Evolutionary conservation across 2,329 filamentous ascomycete genomes (phyloP), one percentile per base, ranked within the genome.

Genomic region (Alternaria sp.): DNA sequence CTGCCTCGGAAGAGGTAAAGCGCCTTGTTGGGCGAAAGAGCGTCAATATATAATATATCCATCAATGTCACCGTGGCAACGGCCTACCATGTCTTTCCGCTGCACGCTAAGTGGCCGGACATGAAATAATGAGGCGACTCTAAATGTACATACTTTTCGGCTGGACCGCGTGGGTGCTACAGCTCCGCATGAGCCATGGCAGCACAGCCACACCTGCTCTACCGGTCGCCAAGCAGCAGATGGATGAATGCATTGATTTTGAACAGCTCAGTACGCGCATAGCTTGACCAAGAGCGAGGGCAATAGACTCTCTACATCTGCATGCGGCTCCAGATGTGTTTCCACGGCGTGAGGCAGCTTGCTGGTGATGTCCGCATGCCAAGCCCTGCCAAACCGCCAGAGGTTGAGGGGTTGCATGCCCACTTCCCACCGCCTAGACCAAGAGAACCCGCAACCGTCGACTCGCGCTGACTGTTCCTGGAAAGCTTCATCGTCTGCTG

Each of bases 391-490:
- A 63, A 61, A 51, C 41, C 50, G 63, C 54, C 58, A 66, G 55
- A 60, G 33, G 51, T 56, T 63, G 59, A 60, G 60, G 54, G 66
- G 60, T 59, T 58, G 42, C 52, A 58, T 51, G 60, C 50, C 62
- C 49, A 56, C 58, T 51, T 59, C 57, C 53, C 58, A 61, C 52
- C 54, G 63, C 64, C 58, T 63, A 61, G 61, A 60, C 61, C 61
- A 55, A 53, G 58, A 66, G 60, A 60, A 65, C 63, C 72, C 60
- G 66, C 69, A 65, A 73, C 63, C 62, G 68, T 70, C 62, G 65
- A 69, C 66, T 68, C 67, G 70, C 73, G 73, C 73, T 73, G 74
- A 72, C 69, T 63, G 63, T 68, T 60, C 66, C 64, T 62, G 61
- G 61, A 33, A 52, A 56, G 61, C 63, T 53, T 57, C 59, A 64